These are phyloP conservation scores for Microbotryomycetes sp. DNA, from an alignment of 1,284 basidiomycete genomes.

Conservation along the genomic window DNA sequence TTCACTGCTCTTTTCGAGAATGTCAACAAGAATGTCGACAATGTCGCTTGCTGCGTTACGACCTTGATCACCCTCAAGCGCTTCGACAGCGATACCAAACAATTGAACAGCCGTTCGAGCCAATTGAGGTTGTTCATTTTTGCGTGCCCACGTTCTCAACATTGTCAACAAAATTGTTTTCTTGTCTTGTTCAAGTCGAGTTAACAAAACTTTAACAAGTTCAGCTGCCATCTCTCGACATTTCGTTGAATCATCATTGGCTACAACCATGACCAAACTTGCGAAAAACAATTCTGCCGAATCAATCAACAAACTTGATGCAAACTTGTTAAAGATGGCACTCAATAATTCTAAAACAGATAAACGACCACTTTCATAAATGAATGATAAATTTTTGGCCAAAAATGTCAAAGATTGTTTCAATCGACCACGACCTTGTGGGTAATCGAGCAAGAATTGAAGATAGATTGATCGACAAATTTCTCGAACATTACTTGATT, in stretches of 20 bases:
- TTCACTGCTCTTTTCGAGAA: constrained; percentile 52
- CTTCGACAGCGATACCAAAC: constrained; percentile 69
- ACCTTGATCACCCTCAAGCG: constrained; percentile 49
- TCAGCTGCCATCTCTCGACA: constrained; percentile 82
- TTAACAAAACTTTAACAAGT: constrained; percentile 70
- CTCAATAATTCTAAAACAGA: constrained; percentile 87
- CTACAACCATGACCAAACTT: constrained; percentile 82
- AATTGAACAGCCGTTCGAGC: constrained; percentile 70
- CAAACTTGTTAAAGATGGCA: constrained; percentile 80
- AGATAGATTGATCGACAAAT: constrained; percentile 81
- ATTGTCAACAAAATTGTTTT: constrained; percentile 60
- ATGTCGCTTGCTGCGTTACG: constrained; percentile 51
- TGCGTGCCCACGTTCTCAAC: constrained; percentile 72
- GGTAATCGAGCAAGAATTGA: constrained; percentile 95
- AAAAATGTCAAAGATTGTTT: constrained; percentile 85
- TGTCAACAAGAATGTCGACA: constrained; percentile 55
- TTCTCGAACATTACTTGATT: constrained; percentile 84
- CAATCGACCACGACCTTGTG: constrained; percentile 87
- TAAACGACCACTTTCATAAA: constrained; percentile 79
- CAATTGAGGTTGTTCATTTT: constrained; percentile 57
- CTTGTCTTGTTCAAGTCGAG: constrained; percentile 58
- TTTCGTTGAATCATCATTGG: constrained; percentile 84
- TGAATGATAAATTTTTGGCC: constrained; percentile 87
- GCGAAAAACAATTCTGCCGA: constrained; percentile 88
- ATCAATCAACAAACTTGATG: constrained; percentile 64